Conservation (phyloP, 1,139 yeast species). For the Lodderomyces metapsilosis region DNA sequence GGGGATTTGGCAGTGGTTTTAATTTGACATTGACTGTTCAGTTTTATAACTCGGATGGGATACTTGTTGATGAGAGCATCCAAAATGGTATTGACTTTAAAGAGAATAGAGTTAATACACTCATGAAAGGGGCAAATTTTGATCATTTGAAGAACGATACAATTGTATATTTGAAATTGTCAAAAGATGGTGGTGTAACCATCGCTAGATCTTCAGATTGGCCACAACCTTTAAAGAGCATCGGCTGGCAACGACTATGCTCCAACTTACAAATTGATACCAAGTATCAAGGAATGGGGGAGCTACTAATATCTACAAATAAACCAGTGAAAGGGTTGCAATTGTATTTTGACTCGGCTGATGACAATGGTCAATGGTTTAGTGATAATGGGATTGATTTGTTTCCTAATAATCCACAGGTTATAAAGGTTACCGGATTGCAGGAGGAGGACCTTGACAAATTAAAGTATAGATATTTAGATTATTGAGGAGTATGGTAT, state of each 20-base stretch:
- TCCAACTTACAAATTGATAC: conserved; percentile 9
- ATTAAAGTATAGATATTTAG: conserved; percentile 5
- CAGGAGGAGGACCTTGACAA: conserved; percentile 5
- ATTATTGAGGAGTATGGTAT: background rate
- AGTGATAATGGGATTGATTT: conserved; percentile 46
- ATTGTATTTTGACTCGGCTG: conserved; percentile 22
- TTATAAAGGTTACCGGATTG: conserved; percentile 5
- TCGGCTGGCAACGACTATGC: conserved; percentile 26
- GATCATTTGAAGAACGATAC: conserved; percentile 20
- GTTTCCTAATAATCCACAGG: conserved; percentile 32
- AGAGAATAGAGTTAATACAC: conserved; percentile 16
- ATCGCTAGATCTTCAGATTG: conserved; percentile 43
- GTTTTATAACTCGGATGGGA: conserved; percentile 21
- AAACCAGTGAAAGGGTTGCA: conserved; percentile 47
- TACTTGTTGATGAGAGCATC: background rate
- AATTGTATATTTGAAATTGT: conserved; percentile 21
- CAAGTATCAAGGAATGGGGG: conserved; percentile 17
- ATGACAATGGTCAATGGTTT: conserved; percentile 16
- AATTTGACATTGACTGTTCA: conserved; percentile 26
- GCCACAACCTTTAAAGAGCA: conserved; percentile 54
- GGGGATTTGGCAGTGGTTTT: conserved; percentile 34
- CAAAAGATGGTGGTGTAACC: conserved; percentile 15
- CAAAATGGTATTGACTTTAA: conserved; percentile 23
- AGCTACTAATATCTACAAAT: conserved; percentile 22
- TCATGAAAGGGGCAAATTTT: conserved; percentile 15